Evolutionary conservation across 83 land plant species (phyloP).

Genomic region (Picea engelmannii): DNA sequence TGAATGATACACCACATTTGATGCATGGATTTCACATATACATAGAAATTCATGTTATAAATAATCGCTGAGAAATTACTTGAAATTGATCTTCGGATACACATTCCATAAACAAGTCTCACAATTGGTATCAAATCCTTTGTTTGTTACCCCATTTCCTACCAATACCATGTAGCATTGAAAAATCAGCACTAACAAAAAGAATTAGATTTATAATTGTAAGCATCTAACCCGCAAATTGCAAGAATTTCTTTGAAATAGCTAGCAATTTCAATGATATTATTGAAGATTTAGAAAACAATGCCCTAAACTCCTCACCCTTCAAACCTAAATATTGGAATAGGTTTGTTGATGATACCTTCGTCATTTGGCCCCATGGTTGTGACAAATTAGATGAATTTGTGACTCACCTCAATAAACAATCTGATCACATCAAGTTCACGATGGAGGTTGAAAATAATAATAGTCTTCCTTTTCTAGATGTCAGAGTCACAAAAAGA

Average conservation of each 20-base stretch:
- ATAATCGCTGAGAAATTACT: conserved; percentile 23
- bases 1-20: background rate
- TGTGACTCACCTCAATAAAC: no score
- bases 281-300: no score
- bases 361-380: no score
- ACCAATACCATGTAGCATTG: conserved; percentile 89
- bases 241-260: background rate
- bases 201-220: background rate
- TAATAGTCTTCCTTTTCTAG: no score
- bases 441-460: no score
- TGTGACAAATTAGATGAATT: no score
- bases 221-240: background rate
- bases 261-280: conserved; percentile 1
- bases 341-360: no score
- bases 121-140: conserved; percentile 80
- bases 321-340: no score
- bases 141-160: conserved; percentile 89
- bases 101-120: conserved; percentile 94
- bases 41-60: background rate
- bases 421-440: no score
- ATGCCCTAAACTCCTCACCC: no score
- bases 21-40: background rate
- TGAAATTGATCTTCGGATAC: conserved; percentile 70
- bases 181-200: background rate
- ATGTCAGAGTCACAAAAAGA: no score